Evolutionary conservation across 179 eudicot species (phyloP), one percentile per base, ranked within the genome.

Genomic region (Gypsophila paniculata): DNA sequence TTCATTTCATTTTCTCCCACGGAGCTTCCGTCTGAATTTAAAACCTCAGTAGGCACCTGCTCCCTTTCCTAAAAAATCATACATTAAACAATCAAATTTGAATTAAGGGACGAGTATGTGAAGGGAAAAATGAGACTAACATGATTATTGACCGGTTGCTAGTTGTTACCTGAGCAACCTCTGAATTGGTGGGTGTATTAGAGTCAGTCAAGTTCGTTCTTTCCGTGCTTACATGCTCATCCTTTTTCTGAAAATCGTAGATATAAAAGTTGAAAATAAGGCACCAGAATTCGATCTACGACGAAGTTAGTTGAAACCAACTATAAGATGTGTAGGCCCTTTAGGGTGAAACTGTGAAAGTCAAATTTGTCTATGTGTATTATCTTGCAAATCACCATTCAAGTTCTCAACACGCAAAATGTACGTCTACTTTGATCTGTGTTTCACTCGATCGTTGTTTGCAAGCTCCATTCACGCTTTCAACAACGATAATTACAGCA

Each of bases 61-160:
- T 87, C 87, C 51, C 80, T 74, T 68, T 83, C 85, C 96, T 86
- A 73, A 17, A 34, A 73, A 64, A 58, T 15, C 72, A 22, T 25
- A 54, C 48, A 73, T 51, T 48, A 39, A 55, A 25, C 23, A 57
- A 69, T 72, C 63, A 61, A 64, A 68, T 39, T 46, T 32, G 46
- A 69, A 48, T 34, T 57, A 55, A 34, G 17, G 17, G 38, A 46
- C 39, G 34, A 2, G 36, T 55, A 49, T 65, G 17, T 8, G n/a
- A 36, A 14, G 11, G 22, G 54, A 68, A 63, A 14, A 2, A 66
- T 4, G 34, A 64, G 2, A 67, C 32, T 32, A 36, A 66, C 49
- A 22, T 21, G 55, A 46, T 36, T 12, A 61, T 55, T 55, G 73
- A 58, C 44, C 34, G 52, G 72, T 36, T 21, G 36, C 22, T 38